phyloP scores from a whole-genome alignment of 2,329 filamentous ascomycete species.

The Mycogone perniciosa region DNA sequence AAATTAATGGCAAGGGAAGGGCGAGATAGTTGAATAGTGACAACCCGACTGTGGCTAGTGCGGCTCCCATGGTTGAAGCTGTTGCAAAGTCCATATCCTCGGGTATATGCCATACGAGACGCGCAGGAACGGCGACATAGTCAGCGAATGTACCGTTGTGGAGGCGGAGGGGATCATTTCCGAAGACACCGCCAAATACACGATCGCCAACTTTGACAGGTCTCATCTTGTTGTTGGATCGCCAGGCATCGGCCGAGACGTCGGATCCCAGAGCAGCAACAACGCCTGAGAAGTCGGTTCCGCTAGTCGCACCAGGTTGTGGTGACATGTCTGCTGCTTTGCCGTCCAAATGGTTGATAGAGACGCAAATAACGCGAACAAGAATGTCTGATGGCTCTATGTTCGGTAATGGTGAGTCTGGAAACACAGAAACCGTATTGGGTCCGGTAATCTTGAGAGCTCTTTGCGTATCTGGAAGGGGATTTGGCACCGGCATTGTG shows the following conservation, averaged over 20 bases:
- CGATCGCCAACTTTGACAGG: constrained; percentile 20
- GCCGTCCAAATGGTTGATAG: constrained; percentile 31
- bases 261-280: constrained; percentile 22
- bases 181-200: constrained; percentile 21
- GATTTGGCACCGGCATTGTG: background rate
- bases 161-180: constrained; percentile 15
- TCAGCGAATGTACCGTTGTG: constrained; percentile 25
- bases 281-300: constrained; percentile 30
- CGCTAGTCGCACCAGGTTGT: constrained; percentile 23
- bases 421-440: background rate
- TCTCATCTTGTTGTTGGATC: background rate
- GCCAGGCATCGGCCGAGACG: constrained; percentile 1
- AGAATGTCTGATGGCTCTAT: constrained; percentile 10
- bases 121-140: constrained; percentile 19
- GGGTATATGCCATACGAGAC: constrained; percentile 21
- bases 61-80: constrained; percentile 20
- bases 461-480: background rate
- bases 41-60: constrained; percentile 24
- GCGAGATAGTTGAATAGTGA: constrained; percentile 24
- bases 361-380: constrained; percentile 23
- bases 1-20: constrained; percentile 18
- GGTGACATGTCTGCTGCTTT: constrained; percentile 24
- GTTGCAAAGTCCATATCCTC: constrained; percentile 18
- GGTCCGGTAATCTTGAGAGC: background rate
- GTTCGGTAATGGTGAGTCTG: background rate